A percentile compares a stretch with the other conserved stretches of the same genome.
Evolutionary conservation across 129 eudicot genomes (phyloP).

Genomic region (Mikania micrantha): DNA sequence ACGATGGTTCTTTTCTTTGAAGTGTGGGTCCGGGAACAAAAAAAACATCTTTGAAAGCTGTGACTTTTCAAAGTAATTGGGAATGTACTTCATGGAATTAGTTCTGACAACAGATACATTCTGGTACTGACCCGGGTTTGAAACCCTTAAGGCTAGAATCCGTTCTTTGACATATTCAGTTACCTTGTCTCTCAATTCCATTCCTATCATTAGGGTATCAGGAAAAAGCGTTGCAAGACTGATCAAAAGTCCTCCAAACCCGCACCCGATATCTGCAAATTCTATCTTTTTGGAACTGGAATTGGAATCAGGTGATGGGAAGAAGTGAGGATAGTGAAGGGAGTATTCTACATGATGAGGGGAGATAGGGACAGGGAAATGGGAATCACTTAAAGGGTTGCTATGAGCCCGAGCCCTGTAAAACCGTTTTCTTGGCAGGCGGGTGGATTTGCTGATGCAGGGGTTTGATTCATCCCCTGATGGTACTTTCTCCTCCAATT

Average conservation of each 20-base stretch:
- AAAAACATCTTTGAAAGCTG: slow-evolving; percentile 94
- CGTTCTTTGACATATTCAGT: slow-evolving; percentile 93
- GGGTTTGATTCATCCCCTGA: slow-evolving; percentile 51
- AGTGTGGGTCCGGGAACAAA: slow-evolving; percentile 94
- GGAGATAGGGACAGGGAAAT: slow-evolving; percentile 80
- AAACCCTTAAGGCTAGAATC: slow-evolving; percentile 54
- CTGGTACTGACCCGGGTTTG: slow-evolving; percentile 76
- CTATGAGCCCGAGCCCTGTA: slow-evolving; percentile 97
- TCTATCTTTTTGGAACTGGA: slow-evolving; percentile 48
- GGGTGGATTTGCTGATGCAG: slow-evolving; percentile 67
- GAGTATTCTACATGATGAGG: slow-evolving; percentile 69
- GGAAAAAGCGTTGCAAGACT: slow-evolving; percentile 85
- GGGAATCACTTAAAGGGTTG: slow-evolving; percentile 94
- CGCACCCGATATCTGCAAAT: slow-evolving; percentile 94
- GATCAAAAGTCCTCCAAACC: slow-evolving; percentile 87
- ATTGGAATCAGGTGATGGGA: slow-evolving; percentile 26
- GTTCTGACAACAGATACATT: slow-evolving; percentile 84
- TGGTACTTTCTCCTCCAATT: slow-evolving; percentile 20
- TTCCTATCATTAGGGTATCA: slow-evolving; percentile 78
- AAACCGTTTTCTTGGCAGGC: slow-evolving; percentile 84
- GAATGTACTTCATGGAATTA: slow-evolving; percentile 94
- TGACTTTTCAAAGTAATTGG: slow-evolving; percentile 74
- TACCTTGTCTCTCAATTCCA: slow-evolving; percentile 92
- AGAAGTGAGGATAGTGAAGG: slow-evolving; percentile 63
- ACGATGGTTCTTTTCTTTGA: slow-evolving; percentile 91